Percentiles rank a stretch among this genome's conserved stretches.
These are phyloP conservation scores for Metroxylon sagu DNA, from an alignment of 176 grass and related monocot genomes.

Conservation along the genomic window DNA sequence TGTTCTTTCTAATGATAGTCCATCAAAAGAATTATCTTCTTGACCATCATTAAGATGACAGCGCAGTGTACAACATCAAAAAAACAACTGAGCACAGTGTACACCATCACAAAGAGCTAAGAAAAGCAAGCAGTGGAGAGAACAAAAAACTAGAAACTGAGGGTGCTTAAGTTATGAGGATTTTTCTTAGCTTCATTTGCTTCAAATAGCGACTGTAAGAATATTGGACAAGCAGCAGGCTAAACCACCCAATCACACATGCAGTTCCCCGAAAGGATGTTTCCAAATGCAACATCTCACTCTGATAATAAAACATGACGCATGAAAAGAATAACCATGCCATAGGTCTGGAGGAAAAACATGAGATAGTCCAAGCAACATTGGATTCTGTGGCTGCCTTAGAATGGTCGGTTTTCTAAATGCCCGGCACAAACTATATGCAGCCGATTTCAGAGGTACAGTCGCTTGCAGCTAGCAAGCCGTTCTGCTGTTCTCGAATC, in stretches of 20 bases:
- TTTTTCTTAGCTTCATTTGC: slow-evolving; percentile 56
- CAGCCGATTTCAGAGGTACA: slow-evolving; percentile 47
- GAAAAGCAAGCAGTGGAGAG: no score
- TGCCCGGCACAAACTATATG: slow-evolving; percentile 35
- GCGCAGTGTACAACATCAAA: no score
- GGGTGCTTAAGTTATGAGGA: slow-evolving; percentile 32
- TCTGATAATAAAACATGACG: slow-evolving; percentile 83
- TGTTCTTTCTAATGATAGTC: no score
- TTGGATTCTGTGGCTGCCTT: slow-evolving; percentile 23
- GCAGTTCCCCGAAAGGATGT: slow-evolving; percentile 67
- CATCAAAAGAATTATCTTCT: no score
- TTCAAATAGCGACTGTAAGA: slow-evolving; percentile 62
- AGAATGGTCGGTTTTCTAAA: slow-evolving; percentile 60
- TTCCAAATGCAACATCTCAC: slow-evolving; percentile 55
- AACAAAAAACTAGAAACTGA: no score
- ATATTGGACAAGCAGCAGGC: slow-evolving; percentile 72
- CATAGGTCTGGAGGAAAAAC: slow-evolving; percentile 52
- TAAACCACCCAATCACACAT: slow-evolving; percentile 59
- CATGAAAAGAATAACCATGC: slow-evolving; percentile 81
- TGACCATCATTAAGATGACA: no score
- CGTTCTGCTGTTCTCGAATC: slow-evolving; percentile 18
- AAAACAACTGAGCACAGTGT: no score
- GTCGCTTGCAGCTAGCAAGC: slow-evolving; percentile 11
- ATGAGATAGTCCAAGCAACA: slow-evolving; percentile 1
- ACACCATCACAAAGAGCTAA: no score